Evolutionary conservation across 2,329 filamentous ascomycete species (phyloP).

Genomic region (Emmonsia crescens): DNA sequence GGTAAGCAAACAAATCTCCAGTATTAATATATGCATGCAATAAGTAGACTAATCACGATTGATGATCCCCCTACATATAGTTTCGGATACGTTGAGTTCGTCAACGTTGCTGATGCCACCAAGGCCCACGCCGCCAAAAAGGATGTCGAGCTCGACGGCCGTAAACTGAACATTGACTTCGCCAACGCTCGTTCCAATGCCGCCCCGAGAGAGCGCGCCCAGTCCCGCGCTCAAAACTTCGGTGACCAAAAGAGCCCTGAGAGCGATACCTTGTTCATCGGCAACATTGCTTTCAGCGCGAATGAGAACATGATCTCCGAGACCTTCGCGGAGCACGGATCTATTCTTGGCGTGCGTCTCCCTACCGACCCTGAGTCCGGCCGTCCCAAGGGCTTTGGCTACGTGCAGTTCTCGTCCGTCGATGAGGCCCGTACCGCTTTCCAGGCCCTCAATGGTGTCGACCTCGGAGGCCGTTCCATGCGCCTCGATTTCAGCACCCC

Average conservation of each 20-base stretch:
- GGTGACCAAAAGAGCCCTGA: slow-evolving; percentile 72
- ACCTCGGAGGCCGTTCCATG: slow-evolving; percentile 61
- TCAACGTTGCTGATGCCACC: slow-evolving; percentile 53
- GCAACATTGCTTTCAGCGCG: slow-evolving; percentile 78
- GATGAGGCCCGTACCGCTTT: slow-evolving; percentile 74
- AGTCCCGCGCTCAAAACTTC: slow-evolving; percentile 43
- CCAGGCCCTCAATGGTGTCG: slow-evolving; percentile 57
- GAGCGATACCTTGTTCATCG: slow-evolving; percentile 80
- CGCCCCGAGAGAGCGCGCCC: slow-evolving; percentile 53
- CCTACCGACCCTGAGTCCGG: slow-evolving; percentile 80
- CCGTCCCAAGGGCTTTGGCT: slow-evolving; percentile 83
- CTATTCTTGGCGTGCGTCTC: slow-evolving; percentile 69
- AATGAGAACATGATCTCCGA: slow-evolving; percentile 64
- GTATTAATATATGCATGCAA: not conserved
- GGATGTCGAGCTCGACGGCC: slow-evolving; percentile 61
- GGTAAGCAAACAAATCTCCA: slow-evolving; percentile 36
- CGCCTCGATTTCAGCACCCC: slow-evolving; percentile 73
- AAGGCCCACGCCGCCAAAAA: slow-evolving; percentile 67
- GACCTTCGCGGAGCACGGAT: slow-evolving; percentile 61
- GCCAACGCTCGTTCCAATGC: slow-evolving; percentile 54
- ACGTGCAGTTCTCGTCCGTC: slow-evolving; percentile 70
- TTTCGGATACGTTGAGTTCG: slow-evolving; percentile 89
- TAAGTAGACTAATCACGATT: slow-evolving; percentile 18
- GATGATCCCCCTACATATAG: slow-evolving; percentile 23
- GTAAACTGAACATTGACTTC: slow-evolving; percentile 68